These are phyloP conservation scores for Breynia disticha DNA, from an alignment of 441 rosid species.

Conservation along the genomic window DNA sequence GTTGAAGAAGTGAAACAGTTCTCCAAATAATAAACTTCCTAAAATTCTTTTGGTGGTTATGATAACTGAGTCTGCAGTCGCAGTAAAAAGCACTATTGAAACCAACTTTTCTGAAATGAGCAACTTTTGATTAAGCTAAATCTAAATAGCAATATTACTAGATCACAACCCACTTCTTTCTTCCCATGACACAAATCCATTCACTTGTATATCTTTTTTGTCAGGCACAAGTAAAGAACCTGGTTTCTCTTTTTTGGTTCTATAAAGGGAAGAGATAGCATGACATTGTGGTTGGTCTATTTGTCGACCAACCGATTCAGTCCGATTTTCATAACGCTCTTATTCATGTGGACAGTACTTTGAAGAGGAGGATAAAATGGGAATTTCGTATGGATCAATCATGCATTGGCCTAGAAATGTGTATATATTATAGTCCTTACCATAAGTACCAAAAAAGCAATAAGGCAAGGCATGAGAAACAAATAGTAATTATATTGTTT, in stretches of 20 bases:
- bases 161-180: constrained; percentile 24
- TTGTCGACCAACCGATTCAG: no score
- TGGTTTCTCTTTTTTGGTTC: constrained; percentile 30
- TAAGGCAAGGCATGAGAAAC: constrained; percentile 8
- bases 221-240: constrained; percentile 33
- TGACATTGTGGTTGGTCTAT: not conserved
- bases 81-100: constrained; percentile 9
- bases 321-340: no score
- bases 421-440: not conserved
- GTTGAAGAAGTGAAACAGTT: not conserved
- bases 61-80: not conserved
- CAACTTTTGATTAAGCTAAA: constrained; percentile 19
- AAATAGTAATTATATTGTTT: constrained; percentile 2
- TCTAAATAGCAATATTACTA: not conserved
- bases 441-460: not conserved
- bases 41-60: constrained; percentile 3
- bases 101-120: constrained; percentile 17
- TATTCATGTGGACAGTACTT: constrained; percentile 26
- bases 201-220: constrained; percentile 37
- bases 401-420: constrained; percentile 13
- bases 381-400: constrained; percentile 19
- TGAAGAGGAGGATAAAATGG: constrained; percentile 21
- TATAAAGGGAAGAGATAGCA: constrained; percentile 57
- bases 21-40: constrained; percentile 8
- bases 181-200: constrained; percentile 36